Base-by-base conservation (phyloP, 2,329 filamentous ascomycete genomes). In the Aspergillus alliaceus region DNA sequence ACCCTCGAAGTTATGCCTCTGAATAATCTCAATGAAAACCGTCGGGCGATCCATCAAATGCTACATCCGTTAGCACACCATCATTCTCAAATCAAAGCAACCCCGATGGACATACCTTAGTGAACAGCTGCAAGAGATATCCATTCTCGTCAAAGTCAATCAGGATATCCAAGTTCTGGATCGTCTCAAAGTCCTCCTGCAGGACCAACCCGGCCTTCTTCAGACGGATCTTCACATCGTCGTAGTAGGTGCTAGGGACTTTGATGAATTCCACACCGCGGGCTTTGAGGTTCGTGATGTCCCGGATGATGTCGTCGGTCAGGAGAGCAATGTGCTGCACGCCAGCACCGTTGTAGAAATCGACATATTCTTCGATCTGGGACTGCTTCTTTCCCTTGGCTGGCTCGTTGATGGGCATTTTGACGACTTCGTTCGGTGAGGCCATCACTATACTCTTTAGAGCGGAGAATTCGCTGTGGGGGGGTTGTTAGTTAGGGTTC, bases 341-440 rank as follows among this genome's bases (percentile, higher is more conserved):
- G 47, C 93, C 93, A 0, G 93, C 81, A 1, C 93, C 93, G 51
- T 88, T 86, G 80, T 96, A 96, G 81, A 95, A 97, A 72, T 90
- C 82, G 64, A 97, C 87, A 72, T 89, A 93, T 79, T 97, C 93
- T 75, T 97, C 93, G 66, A 98, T 97, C 78, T 98, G 93, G 11
- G 87, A 91, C 75, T 91, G 90, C 77, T 91, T 93, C 80, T 95
- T 95, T 58, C 93, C 93, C 1, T 85, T 80, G 0, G 93, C 93
- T 1, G 93, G 93, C 79, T 97, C 93, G 80, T 97, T 97, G 84
- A 98, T 96, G 68, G 93, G 93, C 92, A 97, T 97, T 80, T 97
- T 97, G 76, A 97, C 91, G 4, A 89, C 75, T 57, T 93, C 89
- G 79, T 93, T 91, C 59, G 87, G 86, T 4, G 88, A 91, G 40